Conservation (phyloP, 225 moss, liverwort and hornwort genomes). For the Straminergon stramineum region DNA sequence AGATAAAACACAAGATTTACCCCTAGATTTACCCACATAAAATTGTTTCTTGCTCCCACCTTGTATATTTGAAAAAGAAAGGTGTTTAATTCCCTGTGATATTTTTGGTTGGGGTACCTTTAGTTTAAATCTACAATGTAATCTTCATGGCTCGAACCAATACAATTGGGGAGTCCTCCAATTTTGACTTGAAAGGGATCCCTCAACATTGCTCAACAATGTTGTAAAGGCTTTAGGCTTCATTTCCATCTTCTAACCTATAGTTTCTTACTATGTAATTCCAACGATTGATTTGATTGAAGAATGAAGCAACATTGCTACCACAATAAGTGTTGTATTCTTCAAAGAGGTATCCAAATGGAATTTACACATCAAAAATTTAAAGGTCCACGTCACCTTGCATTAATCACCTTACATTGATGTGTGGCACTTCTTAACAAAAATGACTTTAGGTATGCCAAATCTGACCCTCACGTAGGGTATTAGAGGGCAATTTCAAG, state of each 20-base stretch:
- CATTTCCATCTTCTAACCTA: neutral
- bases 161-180: neutral
- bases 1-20: no score
- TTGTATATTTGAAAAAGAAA: rapidly evolving
- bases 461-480: rapidly evolving
- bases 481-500: neutral
- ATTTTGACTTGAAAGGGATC: neutral
- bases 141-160: neutral
- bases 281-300: neutral
- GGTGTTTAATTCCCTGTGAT: neutral
- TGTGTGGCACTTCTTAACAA: neutral
- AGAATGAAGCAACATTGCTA: neutral
- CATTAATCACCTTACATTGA: neutral
- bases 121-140: neutral
- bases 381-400: rapidly evolving
- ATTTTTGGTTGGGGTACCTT: rapidly evolving
- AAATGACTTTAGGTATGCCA: no score
- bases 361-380: rapidly evolving
- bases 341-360: rapidly evolving
- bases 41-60: neutral
- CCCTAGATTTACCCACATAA: no score
- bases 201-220: neutral
- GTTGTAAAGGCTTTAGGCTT: neutral
- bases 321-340: rapidly evolving
- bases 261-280: neutral